phyloP scores from a whole-genome alignment of 768 basidiomycete genomes.

The Boletus vinaceobasis region DNA sequence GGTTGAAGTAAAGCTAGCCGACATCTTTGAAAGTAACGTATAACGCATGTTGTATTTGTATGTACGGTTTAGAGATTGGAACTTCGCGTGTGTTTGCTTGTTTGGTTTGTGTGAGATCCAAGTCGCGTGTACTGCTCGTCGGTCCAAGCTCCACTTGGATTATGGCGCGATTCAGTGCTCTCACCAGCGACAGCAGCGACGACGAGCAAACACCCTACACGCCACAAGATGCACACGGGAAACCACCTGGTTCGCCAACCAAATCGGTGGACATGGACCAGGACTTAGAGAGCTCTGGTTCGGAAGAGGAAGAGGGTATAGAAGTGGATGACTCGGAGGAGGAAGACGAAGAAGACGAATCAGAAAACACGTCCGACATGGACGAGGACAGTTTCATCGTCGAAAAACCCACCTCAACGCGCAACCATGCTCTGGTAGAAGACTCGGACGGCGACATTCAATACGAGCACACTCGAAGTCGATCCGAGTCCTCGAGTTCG shows the following conservation, averaged over 20 bases:
- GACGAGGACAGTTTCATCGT: slow-evolving; percentile 48
- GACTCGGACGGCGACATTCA: slow-evolving; percentile 54
- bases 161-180: slow-evolving; percentile 71
- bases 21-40: background rate
- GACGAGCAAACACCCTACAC: slow-evolving; percentile 42
- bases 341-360: slow-evolving; percentile 38
- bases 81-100: slow-evolving; percentile 28
- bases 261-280: slow-evolving; percentile 33
- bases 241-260: slow-evolving; percentile 10
- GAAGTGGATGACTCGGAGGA: slow-evolving; percentile 36
- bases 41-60: background rate
- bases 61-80: no score
- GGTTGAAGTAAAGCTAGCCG: slow-evolving; percentile 41
- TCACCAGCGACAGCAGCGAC: slow-evolving; percentile 54
- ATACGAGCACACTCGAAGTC: slow-evolving; percentile 39
- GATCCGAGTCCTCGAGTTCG: slow-evolving; percentile 31
- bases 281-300: slow-evolving; percentile 24
- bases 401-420: slow-evolving; percentile 23
- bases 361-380: slow-evolving; percentile 44
- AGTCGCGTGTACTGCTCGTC: slow-evolving; percentile 17
- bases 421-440: slow-evolving; percentile 48
- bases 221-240: slow-evolving; percentile 24
- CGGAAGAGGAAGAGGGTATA: slow-evolving; percentile 28
- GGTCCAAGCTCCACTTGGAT: slow-evolving; percentile 10
- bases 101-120: slow-evolving; percentile 22